Percentiles rank a stretch among this genome's conserved stretches.
Evolutionary conservation across 1,139 yeast genomes (phyloP).

Genomic region (Sugiyamaella castrensis): DNA sequence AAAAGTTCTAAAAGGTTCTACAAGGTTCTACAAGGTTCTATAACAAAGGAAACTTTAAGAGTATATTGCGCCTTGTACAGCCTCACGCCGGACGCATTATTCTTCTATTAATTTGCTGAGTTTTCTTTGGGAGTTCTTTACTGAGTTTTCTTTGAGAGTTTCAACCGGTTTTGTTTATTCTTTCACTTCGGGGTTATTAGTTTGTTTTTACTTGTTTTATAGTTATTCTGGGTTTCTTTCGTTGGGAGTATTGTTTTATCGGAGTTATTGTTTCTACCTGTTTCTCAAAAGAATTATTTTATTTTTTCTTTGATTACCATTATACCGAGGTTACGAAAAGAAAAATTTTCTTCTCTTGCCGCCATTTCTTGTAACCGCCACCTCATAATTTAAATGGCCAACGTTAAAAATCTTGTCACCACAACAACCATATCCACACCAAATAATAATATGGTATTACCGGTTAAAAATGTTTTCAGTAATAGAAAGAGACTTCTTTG

Average conservation of each 20-base stretch:
- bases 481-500: conserved; percentile 7
- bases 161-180: background rate
- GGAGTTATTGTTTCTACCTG: background rate
- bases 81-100: no score
- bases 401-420: background rate
- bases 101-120: no score
- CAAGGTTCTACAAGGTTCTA: conserved; percentile 3
- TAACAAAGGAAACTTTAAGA: background rate
- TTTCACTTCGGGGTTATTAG: background rate
- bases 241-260: conserved; percentile 11
- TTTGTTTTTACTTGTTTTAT: background rate
- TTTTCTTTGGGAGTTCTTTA: background rate
- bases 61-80: no score
- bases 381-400: background rate
- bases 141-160: background rate
- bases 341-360: background rate
- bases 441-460: no score
- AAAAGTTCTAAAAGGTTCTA: conserved; percentile 2
- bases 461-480: no score
- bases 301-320: background rate
- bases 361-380: background rate
- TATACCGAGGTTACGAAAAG: background rate
- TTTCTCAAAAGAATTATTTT: conserved; percentile 1
- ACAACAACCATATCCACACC: background rate
- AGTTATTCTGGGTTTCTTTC: background rate